phyloP scores from a whole-genome alignment of 768 basidiomycete genomes.

The Suillus luteus region DNA sequence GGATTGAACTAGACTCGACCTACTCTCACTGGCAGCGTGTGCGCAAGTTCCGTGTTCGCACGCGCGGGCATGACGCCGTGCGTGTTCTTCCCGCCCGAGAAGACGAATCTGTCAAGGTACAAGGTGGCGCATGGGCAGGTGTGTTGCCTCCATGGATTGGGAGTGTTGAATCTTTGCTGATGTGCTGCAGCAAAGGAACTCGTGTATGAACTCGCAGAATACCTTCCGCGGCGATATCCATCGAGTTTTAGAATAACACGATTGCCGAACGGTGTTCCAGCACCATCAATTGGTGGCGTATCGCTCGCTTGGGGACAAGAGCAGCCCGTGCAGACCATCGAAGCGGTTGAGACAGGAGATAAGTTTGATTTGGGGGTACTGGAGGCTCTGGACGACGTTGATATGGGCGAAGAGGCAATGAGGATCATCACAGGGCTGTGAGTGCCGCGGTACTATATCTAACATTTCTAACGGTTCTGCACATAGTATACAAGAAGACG shows the following conservation, averaged over 20 bases:
- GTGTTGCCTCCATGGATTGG: conserved; percentile 12
- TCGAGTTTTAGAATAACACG: conserved; percentile 53
- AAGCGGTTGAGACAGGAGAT: conserved; percentile 48
- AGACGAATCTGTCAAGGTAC: conserved; percentile 37
- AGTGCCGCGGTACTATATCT: conserved; percentile 28
- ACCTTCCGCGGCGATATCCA: conserved; percentile 64
- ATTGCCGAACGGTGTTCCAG: conserved; percentile 9
- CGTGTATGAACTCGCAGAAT: conserved; percentile 69
- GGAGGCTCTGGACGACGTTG: conserved; percentile 20
- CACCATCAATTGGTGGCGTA: conserved; percentile 26
- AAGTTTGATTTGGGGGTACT: conserved; percentile 51
- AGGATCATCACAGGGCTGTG: conserved; percentile 63
- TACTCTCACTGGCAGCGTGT: conserved; percentile 59
- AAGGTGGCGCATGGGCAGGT: conserved; percentile 35
- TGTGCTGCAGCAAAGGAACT: conserved; percentile 57
- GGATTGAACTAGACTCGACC: conserved; percentile 71
- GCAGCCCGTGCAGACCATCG: conserved; percentile 52
- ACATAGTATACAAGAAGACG: conserved; percentile 54
- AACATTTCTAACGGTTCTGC: conserved; percentile 2
- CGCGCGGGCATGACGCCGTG: conserved; percentile 50
- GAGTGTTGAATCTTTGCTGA: not conserved
- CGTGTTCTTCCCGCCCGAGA: conserved; percentile 45
- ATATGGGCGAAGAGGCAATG: conserved; percentile 53
- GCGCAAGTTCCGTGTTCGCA: conserved; percentile 53
- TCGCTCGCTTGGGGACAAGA: conserved; percentile 43